Base-by-base conservation (phyloP, 129 eudicot genomes). In the Lactuca saligna region DNA sequence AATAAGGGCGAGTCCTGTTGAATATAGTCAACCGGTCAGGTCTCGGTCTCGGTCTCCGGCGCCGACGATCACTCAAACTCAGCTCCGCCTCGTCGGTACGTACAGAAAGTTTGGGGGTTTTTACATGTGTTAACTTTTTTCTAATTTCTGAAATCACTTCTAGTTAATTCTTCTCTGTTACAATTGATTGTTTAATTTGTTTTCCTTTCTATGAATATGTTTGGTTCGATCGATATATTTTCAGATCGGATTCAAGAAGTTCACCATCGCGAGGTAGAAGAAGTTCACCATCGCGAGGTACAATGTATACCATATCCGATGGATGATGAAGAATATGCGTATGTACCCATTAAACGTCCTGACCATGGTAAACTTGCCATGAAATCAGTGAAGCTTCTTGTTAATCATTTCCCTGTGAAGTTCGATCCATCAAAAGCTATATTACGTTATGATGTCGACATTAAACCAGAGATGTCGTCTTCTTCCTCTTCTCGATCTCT, bases 341-440 rank as follows among this genome's bases (percentile, higher is more conserved):
- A 54, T 60, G 65, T 72, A 17, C 93, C 94, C 8, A 75, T 82
- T 39, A 82, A 41, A 68, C 79, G 94, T 54, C 96, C 93, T 29
- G 93, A 86, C 33, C 71, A 51, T 8, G 85, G 88, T 56, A 56
- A 59, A 17, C 66, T 63, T 41, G 78, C 76, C 13, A 53, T 65
- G 3, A 69, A 69, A 44, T 5, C 69, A 0, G 63, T 82, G 37
- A 74, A 53, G 29, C 82, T 89, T 70, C 88, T 81, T 1, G 93
- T 73, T 29, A 86, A 89, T 54, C 87, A 84, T 61, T 89, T 89
- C 51, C 88, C 82, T 0, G 86, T 89, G 10, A 61, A 50, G 8
- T 89, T 77, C 66, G 68, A 84, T 46, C 64, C 88, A 2, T 66
- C 73, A 33, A 67, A 42, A 54, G 69, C 61, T 33, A 79, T 89